Evolutionary conservation across 805 yeast species (phyloP).

Genomic region (Nakazawaea laoshanensis): DNA sequence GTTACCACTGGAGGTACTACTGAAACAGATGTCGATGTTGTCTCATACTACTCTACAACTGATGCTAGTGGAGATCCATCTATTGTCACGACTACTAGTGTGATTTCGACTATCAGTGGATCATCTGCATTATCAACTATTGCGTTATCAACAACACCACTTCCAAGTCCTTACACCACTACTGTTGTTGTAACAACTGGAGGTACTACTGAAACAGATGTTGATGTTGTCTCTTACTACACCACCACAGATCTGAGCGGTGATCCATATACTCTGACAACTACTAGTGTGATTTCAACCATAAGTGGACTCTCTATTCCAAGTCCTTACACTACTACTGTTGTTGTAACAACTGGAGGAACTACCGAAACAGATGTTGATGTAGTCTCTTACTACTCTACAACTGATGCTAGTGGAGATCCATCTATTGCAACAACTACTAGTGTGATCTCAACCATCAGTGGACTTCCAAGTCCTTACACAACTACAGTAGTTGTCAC

Average conservation of each 20-base stretch:
- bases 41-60: neutral
- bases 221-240: neutral
- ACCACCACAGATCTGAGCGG: neutral
- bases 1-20: slow-evolving; percentile 2
- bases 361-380: neutral
- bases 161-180: slow-evolving; percentile 1
- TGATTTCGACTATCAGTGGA: slow-evolving; percentile 1
- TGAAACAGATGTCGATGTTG: neutral
- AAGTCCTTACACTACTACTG: neutral
- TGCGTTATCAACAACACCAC: neutral
- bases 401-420: neutral
- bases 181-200: neutral
- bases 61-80: neutral
- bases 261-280: neutral
- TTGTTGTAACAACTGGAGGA: neutral
- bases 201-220: neutral
- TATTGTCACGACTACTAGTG: neutral
- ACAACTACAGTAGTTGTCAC: slow-evolving; percentile 1
- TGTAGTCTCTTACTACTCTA: neutral
- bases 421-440: neutral
- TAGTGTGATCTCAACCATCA: neutral
- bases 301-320: neutral
- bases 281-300: neutral
- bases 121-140: neutral
- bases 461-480: neutral